Conservation (phyloP, 2,329 filamentous ascomycete genomes). For the Fusarium begoniae region DNA sequence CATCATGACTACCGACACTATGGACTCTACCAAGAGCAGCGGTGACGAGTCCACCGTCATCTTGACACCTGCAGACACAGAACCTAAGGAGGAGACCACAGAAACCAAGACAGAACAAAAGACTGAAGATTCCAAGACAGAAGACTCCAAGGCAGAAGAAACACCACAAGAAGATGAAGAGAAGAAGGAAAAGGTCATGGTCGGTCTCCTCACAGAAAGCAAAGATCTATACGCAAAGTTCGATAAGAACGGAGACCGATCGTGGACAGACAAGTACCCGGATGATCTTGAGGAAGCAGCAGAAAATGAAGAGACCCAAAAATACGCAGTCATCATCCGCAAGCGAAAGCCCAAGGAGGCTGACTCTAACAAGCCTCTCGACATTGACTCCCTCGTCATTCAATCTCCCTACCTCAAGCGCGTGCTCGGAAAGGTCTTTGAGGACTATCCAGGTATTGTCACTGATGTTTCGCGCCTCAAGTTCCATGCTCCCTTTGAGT, state of each 20-base stretch:
- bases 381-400: constrained; percentile 69
- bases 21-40: constrained; percentile 37
- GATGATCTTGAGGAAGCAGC: constrained; percentile 63
- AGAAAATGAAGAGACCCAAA: constrained; percentile 69
- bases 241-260: constrained; percentile 59
- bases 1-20: constrained; percentile 25
- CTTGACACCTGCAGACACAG: constrained; percentile 35
- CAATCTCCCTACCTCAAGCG: constrained; percentile 70
- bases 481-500: constrained; percentile 68
- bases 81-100: constrained; percentile 18
- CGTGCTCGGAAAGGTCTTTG: constrained; percentile 63
- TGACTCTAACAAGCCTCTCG: constrained; percentile 67
- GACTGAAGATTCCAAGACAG: constrained; percentile 2
- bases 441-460: constrained; percentile 68
- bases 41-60: constrained; percentile 35
- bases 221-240: constrained; percentile 56
- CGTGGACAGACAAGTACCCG: constrained; percentile 66
- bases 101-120: constrained; percentile 23
- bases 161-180: constrained; percentile 16
- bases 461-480: constrained; percentile 67
- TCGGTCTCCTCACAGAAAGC: constrained; percentile 51
- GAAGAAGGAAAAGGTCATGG: constrained; percentile 32
- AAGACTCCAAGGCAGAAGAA: constrained; percentile 14
- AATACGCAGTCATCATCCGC: constrained; percentile 68
- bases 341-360: constrained; percentile 61